Evolutionary conservation across 2,329 filamentous ascomycete genomes (phyloP), one percentile per base, ranked within the genome.

Genomic region (Aspergillus ochraceoroseus): DNA sequence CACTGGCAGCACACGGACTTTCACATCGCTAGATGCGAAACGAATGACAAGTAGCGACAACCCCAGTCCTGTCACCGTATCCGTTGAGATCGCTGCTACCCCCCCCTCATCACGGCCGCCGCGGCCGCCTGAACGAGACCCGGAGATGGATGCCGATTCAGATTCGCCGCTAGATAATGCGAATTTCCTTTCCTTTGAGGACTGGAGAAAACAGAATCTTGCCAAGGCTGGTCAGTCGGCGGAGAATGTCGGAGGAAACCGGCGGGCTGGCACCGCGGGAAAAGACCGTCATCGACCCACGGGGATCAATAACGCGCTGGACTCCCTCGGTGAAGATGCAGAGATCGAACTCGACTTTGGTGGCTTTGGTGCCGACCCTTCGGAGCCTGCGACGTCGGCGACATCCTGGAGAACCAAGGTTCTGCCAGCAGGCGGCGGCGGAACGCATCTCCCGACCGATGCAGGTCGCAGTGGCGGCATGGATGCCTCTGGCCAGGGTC

Each of bases 161-260:
- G 83, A 85, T 32, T 82, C 79, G 2, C 74, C 77, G 1, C 70
- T 84, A 7, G 82, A 87, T 56, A 85, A 86, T 52, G 77, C 82
- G 31, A 83, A 88, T 5, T 96, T 96, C 62, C 80, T 96, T 55
- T 95, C 92, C 0, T 98, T 98, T 55, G 92, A 96, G 61, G 90
- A 96, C 56, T 98, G 92, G 92, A 96, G 95, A 68, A 87, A 84
- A 57, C 85, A 89, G 71, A 95, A 94, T 68, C 70, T 96, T 12
- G 85, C 83, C 36, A 86, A 87, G 59, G 83, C 80, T 3, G 90
- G 87, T 8, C 90, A 95, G 58, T 87, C 71, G 58, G 85, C 67
- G 51, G 86, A 75, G 65, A 81, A 75, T 64, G 74, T 75, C 59
- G 85, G 70, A 61, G 79, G 72, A 51, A 73, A 57, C 62, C 72